These are phyloP conservation scores for Globisporangium heterothallicum DNA, from an alignment of 352 stramenopile genomes.

Conservation along the genomic window DNA sequence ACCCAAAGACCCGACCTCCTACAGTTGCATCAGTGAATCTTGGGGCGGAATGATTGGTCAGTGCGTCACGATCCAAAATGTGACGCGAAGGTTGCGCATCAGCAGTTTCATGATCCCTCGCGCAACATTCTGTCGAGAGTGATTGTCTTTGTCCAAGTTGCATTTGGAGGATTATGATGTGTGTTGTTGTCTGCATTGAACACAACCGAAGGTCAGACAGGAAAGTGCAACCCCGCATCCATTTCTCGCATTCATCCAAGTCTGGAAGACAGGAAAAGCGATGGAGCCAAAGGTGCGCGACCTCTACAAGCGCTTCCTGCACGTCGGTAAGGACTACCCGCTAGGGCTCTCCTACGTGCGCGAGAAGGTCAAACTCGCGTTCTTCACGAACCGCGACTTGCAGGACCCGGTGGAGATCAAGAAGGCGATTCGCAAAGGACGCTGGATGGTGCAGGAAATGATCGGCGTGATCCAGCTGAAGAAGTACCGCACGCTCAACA, in stretches of 20 bases:
- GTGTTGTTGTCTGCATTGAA: too few species aligned
- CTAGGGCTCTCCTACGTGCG: slow-evolving; percentile 89
- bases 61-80: background rate
- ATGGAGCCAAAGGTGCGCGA: slow-evolving; percentile 94
- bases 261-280: background rate
- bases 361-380: slow-evolving; percentile 86
- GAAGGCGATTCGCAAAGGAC: slow-evolving; percentile 90
- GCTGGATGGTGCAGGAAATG: slow-evolving; percentile 95
- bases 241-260: too few species aligned
- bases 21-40: too few species aligned
- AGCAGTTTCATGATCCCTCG: slow-evolving; percentile 3
- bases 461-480: slow-evolving; percentile 96
- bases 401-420: slow-evolving; percentile 33
- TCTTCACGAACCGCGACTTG: slow-evolving; percentile 85
- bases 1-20: too few species aligned
- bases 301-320: slow-evolving; percentile 93
- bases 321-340: slow-evolving; percentile 94
- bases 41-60: slow-evolving; percentile 8
- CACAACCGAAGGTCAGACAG: too few species aligned
- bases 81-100: slow-evolving; percentile 9
- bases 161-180: background rate
- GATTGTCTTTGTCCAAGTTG: slow-evolving; percentile 12
- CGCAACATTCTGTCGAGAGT: slow-evolving; percentile 6
- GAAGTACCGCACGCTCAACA: slow-evolving; percentile 95
- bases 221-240: too few species aligned